Evolutionary conservation across 345 rosid genomes (phyloP).

Genomic region (Salix purpurea): DNA sequence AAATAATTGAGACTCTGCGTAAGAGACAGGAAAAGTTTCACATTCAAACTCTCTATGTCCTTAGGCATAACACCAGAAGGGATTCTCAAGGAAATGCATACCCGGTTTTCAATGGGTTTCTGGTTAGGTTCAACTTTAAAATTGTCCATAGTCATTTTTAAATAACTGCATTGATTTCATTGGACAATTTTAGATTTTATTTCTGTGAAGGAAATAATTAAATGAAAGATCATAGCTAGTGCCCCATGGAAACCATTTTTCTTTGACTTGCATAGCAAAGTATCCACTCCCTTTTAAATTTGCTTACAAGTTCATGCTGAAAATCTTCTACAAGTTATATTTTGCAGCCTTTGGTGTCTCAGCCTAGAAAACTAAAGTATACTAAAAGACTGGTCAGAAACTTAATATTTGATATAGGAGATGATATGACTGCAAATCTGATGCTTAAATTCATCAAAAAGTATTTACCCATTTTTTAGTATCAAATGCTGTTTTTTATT

Average conservation of each 20-base stretch:
- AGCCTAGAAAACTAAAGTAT: neutral
- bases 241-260: neutral
- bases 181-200: neutral
- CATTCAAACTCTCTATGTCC: constrained; percentile 56
- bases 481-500: neutral
- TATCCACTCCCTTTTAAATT: neutral
- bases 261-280: neutral
- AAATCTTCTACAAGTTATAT: neutral
- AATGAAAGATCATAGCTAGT: neutral
- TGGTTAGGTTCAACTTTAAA: constrained; percentile 44
- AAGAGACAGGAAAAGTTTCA: constrained; percentile 69
- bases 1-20: constrained; percentile 56
- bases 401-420: neutral
- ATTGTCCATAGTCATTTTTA: neutral
- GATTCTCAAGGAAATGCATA: constrained; percentile 56
- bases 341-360: neutral
- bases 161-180: neutral
- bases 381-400: neutral
- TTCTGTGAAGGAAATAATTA: constrained; percentile 4
- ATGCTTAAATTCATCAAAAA: neutral
- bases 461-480: neutral
- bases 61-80: constrained; percentile 63
- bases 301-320: neutral
- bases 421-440: neutral
- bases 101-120: constrained; percentile 65